phyloP scores from a whole-genome alignment of 768 basidiomycete species.

The Lepiota venenata region DNA sequence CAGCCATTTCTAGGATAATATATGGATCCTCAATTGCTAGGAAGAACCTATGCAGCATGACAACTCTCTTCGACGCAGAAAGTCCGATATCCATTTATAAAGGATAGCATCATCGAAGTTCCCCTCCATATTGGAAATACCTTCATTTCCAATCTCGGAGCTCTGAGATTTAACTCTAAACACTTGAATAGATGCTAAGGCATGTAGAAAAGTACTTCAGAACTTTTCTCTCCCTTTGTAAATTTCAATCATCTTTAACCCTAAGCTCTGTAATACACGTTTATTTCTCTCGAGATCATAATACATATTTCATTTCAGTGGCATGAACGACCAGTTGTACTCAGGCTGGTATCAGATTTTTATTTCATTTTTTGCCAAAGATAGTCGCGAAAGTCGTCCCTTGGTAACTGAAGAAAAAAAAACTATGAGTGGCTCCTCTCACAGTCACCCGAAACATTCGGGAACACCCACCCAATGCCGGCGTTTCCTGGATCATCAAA shows the following conservation, averaged over 20 bases:
- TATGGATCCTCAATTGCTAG: too few relatives aligned
- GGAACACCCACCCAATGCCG: constrained; percentile 39
- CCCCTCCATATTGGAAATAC: too few relatives aligned
- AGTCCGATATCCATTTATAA: too few relatives aligned
- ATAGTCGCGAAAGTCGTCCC: constrained; percentile 46
- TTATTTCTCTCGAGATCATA: background rate
- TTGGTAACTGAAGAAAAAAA: constrained; percentile 28
- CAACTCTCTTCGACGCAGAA: too few relatives aligned
- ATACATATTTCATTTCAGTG: background rate
- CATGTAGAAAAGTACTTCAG: background rate
- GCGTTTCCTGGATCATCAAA: constrained; percentile 53
- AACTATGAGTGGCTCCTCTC: background rate
- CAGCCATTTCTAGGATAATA: too few relatives aligned
- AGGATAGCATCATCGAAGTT: too few relatives aligned
- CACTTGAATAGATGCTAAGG: background rate
- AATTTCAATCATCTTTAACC: background rate
- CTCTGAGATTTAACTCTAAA: constrained; percentile 34
- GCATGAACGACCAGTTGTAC: background rate
- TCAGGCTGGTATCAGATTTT: too few relatives aligned
- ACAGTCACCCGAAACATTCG: background rate
- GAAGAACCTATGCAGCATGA: too few relatives aligned
- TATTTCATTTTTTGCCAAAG: constrained; percentile 3
- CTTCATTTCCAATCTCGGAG: background rate
- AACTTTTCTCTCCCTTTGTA: too few relatives aligned
- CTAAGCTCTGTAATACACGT: background rate